phyloP scores from a whole-genome alignment of 495 filamentous ascomycete species.

The Achaetomiella virescens region DNA sequence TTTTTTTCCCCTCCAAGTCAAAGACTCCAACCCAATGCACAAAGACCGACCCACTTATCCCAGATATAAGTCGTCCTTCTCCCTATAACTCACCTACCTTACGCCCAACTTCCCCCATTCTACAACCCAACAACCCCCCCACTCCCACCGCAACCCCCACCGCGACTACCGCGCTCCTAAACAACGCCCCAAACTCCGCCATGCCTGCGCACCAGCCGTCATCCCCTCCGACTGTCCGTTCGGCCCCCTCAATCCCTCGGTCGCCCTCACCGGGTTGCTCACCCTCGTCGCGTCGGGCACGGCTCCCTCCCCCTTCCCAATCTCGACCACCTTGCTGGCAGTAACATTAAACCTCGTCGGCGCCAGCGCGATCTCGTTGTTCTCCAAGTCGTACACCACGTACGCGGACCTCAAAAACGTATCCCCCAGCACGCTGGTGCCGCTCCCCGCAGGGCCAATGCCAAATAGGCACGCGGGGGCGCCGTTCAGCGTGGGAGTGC shows the following conservation, averaged over 20 bases:
- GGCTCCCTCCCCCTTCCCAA: constrained; percentile 53
- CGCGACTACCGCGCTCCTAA: too few species aligned
- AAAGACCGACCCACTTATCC: too few species aligned
- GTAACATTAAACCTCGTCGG: constrained; percentile 79
- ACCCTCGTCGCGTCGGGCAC: constrained; percentile 71
- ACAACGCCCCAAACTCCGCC: not conserved
- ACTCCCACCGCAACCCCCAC: not conserved
- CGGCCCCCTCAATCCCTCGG: constrained; percentile 27
- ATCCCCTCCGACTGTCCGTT: not conserved
- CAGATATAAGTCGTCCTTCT: not conserved
- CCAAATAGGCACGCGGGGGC: constrained; percentile 64
- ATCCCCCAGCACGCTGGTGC: constrained; percentile 72
- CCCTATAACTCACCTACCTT: not conserved
- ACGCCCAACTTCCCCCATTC: not conserved
- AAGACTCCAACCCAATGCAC: too few species aligned
- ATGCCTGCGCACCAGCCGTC: not conserved
- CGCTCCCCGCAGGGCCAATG: constrained; percentile 61
- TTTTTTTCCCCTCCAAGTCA: too few species aligned
- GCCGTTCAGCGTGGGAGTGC: constrained; percentile 57
- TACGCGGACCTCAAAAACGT: constrained; percentile 91
- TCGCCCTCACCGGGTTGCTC: constrained; percentile 54
- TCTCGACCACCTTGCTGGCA: constrained; percentile 59
- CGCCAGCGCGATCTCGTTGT: constrained; percentile 82
- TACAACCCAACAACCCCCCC: not conserved
- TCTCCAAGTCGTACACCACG: constrained; percentile 83